Evolutionary conservation across 1,284 basidiomycete genomes (phyloP).

Genomic region (Marasmius oreades): DNA sequence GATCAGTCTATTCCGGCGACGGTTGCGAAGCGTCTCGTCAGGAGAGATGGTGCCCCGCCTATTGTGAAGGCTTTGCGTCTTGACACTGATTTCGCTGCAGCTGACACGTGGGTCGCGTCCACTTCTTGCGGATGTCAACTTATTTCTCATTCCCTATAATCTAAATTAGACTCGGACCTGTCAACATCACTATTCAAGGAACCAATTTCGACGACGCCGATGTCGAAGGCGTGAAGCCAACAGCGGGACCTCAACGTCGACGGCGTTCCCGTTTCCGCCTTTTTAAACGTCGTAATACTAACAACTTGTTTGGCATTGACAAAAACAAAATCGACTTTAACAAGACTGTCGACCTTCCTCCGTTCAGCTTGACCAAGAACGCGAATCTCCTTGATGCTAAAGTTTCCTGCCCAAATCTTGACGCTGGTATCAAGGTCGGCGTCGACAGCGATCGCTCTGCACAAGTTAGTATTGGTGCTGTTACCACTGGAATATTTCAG

Average conservation of each 20-base stretch:
- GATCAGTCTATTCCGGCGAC: slow-evolving; percentile 29
- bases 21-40: slow-evolving; percentile 21
- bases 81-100: slow-evolving; percentile 38
- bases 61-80: slow-evolving; percentile 40
- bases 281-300: background rate
- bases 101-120: slow-evolving; percentile 23
- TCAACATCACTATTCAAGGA: slow-evolving; percentile 26
- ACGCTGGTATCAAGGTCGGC: slow-evolving; percentile 34
- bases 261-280: slow-evolving; percentile 1
- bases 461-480: slow-evolving; percentile 35
- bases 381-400: slow-evolving; percentile 39
- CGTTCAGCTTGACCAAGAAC: slow-evolving; percentile 25
- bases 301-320: slow-evolving; percentile 3
- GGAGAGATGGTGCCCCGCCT: slow-evolving; percentile 25
- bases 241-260: slow-evolving; percentile 29
- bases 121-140: background rate
- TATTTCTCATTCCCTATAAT: background rate
- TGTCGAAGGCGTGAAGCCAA: slow-evolving; percentile 15
- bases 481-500: slow-evolving; percentile 41
- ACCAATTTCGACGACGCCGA: slow-evolving; percentile 22
- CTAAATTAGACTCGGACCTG: slow-evolving; percentile 25
- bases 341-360: slow-evolving; percentile 20
- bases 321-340: no score
- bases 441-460: slow-evolving; percentile 36
- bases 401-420: slow-evolving; percentile 34